Evolutionary conservation across 169 alveolate genomes (phyloP).

Genomic region (Plasmodium billcollinsi): DNA sequence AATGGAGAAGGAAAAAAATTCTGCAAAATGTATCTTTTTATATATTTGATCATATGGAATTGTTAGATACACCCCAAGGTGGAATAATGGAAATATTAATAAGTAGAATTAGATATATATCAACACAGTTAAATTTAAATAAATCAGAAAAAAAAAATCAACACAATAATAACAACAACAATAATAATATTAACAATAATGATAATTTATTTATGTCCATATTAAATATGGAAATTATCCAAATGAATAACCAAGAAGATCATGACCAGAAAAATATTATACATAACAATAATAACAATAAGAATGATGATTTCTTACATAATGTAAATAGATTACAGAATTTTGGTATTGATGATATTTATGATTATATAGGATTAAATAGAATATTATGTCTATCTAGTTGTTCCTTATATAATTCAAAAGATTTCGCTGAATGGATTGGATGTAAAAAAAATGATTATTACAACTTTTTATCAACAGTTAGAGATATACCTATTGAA

Average conservation of each 20-base stretch:
- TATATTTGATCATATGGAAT: conserved; percentile 96
- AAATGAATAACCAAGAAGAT: not conserved
- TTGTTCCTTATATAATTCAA: conserved; percentile 82
- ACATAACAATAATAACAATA: not conserved
- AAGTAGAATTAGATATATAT: conserved; percentile 95
- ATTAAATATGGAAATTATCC: not conserved
- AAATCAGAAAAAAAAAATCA: conserved; percentile 10
- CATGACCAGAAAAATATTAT: not conserved
- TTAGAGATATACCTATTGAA: conserved; percentile 89
- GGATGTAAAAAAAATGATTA: conserved; percentile 86
- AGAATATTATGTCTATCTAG: conserved; percentile 59
- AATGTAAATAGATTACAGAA: conserved; percentile 28
- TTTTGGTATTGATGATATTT: conserved; percentile 7
- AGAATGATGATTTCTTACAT: not conserved
- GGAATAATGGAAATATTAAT: conserved; percentile 94
- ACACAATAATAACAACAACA: conserved; percentile 12
- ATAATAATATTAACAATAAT: not conserved
- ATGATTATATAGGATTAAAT: conserved; percentile 45
- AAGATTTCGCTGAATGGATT: conserved; percentile 92
- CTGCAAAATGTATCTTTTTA: conserved; percentile 90
- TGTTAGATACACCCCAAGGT: conserved; percentile 89
- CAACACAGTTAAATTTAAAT: conserved; percentile 88
- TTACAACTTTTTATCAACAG: conserved; percentile 89
- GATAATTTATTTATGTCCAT: no score
- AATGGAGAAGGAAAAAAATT: conserved; percentile 91